phyloP scores from a whole-genome alignment of 495 filamentous ascomycete genomes.

The Penicillium robsamsonii region DNA sequence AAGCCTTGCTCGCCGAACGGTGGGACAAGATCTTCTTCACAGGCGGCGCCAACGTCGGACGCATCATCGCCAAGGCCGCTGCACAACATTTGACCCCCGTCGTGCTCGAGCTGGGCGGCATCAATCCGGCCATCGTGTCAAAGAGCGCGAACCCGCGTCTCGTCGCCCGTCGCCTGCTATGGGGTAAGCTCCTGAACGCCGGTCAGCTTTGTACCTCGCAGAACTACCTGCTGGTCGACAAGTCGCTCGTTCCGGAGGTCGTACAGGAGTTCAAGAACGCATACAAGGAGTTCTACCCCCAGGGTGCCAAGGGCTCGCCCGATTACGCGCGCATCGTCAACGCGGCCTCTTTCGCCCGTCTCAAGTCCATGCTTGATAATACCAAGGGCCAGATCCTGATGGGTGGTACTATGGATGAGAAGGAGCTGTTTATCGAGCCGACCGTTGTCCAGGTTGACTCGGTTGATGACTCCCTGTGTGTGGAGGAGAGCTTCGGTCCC shows the following conservation, averaged over 20 bases:
- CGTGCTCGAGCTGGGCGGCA: constrained; percentile 82
- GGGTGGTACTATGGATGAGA: constrained; percentile 78
- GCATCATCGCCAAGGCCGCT: constrained; percentile 86
- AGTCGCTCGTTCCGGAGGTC: constrained; percentile 65
- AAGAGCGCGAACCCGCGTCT: constrained; percentile 74
- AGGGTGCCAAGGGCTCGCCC: constrained; percentile 68
- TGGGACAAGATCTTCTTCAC: constrained; percentile 99
- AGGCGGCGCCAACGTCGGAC: constrained; percentile 71
- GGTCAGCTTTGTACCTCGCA: constrained; percentile 88
- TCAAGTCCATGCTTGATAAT: constrained; percentile 84
- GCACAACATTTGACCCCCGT: constrained; percentile 90
- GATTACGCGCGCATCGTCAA: constrained; percentile 83
- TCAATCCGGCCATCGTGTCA: constrained; percentile 86
- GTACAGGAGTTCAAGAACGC: constrained; percentile 69
- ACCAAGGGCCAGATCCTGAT: constrained; percentile 80
- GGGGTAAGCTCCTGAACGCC: constrained; percentile 81
- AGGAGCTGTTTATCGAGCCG: constrained; percentile 77
- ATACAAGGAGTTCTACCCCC: constrained; percentile 78
- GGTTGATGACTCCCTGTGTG: constrained; percentile 71
- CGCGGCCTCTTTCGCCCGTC: constrained; percentile 69
- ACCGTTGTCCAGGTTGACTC: constrained; percentile 77
- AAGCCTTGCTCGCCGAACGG: constrained; percentile 76
- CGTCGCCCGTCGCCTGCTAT: constrained; percentile 80
- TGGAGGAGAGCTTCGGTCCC: constrained; percentile 86
- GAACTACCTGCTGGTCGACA: constrained; percentile 85